Base-by-base conservation (phyloP, 1,284 basidiomycete species). In the Rhodotorula sp. region DNA sequence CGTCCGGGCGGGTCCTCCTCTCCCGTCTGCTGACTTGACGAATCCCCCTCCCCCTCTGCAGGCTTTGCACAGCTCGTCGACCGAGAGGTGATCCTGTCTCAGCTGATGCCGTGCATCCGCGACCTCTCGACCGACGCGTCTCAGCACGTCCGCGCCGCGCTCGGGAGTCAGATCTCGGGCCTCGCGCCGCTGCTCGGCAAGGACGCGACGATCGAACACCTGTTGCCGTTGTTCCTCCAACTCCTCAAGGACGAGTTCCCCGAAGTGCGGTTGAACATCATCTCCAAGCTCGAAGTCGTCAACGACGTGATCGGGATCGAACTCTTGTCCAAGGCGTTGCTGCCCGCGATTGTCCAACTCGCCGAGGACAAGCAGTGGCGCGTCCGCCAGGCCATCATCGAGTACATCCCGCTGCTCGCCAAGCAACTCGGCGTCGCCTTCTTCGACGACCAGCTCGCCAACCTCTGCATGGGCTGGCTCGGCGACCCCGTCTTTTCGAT, bases 351-450 rank as follows among this genome's bases (percentile, higher is more conserved):
- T 77, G 92, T 99, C 77, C 93, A 98, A 81, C 85, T 99, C 59
- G 95, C 97, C 34, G 97, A 99, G 82, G 97, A 99, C 85, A 99
- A 99, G 83, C 97, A 97, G 77, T 99, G 97, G 97, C 90, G 97
- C 62, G 97, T 99, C 56, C 90, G 97, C 77, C 97, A 99, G 83
- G 97, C 97, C 21, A 99, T 99, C 83, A 99, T 99, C 82, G 97
- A 99, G 83, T 98, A 99, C 83, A 98, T 87, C 89, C 83, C 97
- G 85, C 87, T 99, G 31, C 89, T 99, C 55, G 95, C 97, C 60
- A 95, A 91, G 31, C 97, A 99, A 81, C 87, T 99, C 66, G 97
- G 97, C 69, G 93, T 95, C 77, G 85, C 90, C 50, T 99, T 99
- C 85, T 99, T 99, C 80, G 95, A 99, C 81, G 97, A 99, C 80